Conservation (phyloP, 345 rosid species). For the Aquilaria sinensis region DNA sequence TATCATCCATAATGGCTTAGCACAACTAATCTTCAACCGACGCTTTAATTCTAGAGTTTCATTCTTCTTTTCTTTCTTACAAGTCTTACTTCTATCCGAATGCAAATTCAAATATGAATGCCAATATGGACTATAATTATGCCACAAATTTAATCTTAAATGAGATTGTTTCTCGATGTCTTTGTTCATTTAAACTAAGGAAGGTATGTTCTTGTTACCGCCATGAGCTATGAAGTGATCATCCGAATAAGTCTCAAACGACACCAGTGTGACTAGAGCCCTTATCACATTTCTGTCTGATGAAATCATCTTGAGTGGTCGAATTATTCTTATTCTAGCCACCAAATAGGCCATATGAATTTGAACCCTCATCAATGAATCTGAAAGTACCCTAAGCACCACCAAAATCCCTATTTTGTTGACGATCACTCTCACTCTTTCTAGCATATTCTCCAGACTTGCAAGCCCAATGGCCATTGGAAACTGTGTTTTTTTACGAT, state of each 20-base stretch:
- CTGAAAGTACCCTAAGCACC: conserved; percentile 60
- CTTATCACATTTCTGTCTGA: conserved; percentile 66
- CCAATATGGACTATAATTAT: conserved; percentile 29
- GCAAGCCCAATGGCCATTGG: conserved; percentile 43
- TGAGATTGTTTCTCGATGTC: conserved; percentile 32
- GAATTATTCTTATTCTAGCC: conserved; percentile 58
- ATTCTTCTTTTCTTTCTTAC: conserved; percentile 61
- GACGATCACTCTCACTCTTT: conserved; percentile 53
- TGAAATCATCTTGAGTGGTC: conserved; percentile 76
- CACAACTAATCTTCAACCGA: conserved; percentile 55
- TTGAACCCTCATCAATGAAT: conserved; percentile 68
- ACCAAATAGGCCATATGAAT: conserved; percentile 51
- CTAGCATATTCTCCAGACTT: conserved; percentile 47
- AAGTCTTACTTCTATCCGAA: conserved; percentile 29
- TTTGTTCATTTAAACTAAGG: conserved; percentile 68
- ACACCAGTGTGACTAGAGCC: conserved; percentile 67
- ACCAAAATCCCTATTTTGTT: conserved; percentile 48
- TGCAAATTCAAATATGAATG: no score
- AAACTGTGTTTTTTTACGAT: conserved; percentile 57
- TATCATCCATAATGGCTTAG: conserved; percentile 81
- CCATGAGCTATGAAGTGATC: conserved; percentile 30
- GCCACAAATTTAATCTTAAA: conserved; percentile 11
- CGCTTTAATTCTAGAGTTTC: conserved; percentile 58
- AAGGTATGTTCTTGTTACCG: conserved; percentile 48
- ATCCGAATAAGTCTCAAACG: conserved; percentile 45